Evolutionary conservation across 257 asterid species (phyloP).

Genomic region (Primulina huaijiensis): DNA sequence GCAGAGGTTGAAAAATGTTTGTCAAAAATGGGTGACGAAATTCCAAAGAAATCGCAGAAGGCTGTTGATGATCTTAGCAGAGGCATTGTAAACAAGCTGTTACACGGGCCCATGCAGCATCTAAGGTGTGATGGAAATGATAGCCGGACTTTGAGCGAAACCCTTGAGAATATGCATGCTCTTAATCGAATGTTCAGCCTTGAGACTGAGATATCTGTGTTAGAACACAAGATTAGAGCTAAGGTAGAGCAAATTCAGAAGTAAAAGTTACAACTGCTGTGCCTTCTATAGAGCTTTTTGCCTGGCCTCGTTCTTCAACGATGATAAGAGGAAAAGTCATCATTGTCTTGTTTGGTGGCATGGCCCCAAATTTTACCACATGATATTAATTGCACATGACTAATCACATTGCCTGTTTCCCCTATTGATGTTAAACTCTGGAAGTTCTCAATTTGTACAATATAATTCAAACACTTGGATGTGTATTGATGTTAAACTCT

Average conservation of each 20-base stretch:
- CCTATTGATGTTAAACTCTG: slow-evolving; percentile 24
- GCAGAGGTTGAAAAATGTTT: slow-evolving; percentile 88
- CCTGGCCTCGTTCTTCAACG: slow-evolving; percentile 23
- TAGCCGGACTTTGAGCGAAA: slow-evolving; percentile 80
- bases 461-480: not conserved
- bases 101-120: slow-evolving; percentile 99
- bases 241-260: slow-evolving; percentile 83
- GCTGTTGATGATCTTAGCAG: slow-evolving; percentile 89
- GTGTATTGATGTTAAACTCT: slow-evolving; percentile 21
- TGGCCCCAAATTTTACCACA: slow-evolving; percentile 34
- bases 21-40: slow-evolving; percentile 91
- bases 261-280: slow-evolving; percentile 26
- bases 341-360: slow-evolving; percentile 28
- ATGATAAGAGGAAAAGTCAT: slow-evolving; percentile 44
- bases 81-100: slow-evolving; percentile 87
- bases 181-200: slow-evolving; percentile 84
- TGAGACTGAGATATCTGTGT: slow-evolving; percentile 75
- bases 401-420: slow-evolving; percentile 24
- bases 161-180: slow-evolving; percentile 97
- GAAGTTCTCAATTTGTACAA: slow-evolving; percentile 16
- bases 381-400: slow-evolving; percentile 30
- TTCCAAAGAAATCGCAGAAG: slow-evolving; percentile 68
- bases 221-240: slow-evolving; percentile 86
- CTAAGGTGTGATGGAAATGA: slow-evolving; percentile 95
- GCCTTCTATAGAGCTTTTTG: slow-evolving; percentile 9